phyloP scores from a whole-genome alignment of 2,329 filamentous ascomycete genomes.

The Alternaria angustiovoidea region DNA sequence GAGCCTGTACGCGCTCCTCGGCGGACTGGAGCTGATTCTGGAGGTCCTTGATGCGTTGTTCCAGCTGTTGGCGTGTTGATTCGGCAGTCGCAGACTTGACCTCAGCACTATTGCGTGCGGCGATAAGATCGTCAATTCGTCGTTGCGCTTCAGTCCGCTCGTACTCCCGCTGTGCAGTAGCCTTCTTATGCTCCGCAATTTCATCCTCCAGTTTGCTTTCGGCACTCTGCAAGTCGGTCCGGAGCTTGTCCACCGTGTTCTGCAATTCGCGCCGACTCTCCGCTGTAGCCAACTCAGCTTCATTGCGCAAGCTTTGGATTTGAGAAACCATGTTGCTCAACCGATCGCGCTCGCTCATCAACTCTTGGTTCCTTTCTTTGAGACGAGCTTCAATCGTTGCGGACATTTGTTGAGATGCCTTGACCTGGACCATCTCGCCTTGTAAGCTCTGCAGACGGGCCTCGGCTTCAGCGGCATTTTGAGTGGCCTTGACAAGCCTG shows the following conservation, averaged over 20 bases:
- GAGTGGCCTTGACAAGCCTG: slow-evolving; percentile 87
- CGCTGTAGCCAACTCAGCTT: slow-evolving; percentile 83
- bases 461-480: slow-evolving; percentile 88
- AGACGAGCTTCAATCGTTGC: slow-evolving; percentile 91
- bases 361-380: slow-evolving; percentile 83
- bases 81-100: slow-evolving; percentile 88
- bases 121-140: slow-evolving; percentile 88
- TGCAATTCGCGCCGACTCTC: slow-evolving; percentile 85
- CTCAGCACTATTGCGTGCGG: slow-evolving; percentile 78
- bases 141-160: slow-evolving; percentile 88
- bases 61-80: slow-evolving; percentile 87
- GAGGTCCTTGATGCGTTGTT: slow-evolving; percentile 86
- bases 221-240: slow-evolving; percentile 77
- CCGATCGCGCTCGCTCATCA: slow-evolving; percentile 83
- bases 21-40: slow-evolving; percentile 87
- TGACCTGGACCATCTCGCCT: slow-evolving; percentile 89
- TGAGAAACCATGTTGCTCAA: slow-evolving; percentile 84
- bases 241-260: slow-evolving; percentile 77
- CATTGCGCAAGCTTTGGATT: slow-evolving; percentile 88
- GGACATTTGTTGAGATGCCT: slow-evolving; percentile 93
- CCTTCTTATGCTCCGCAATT: slow-evolving; percentile 82
- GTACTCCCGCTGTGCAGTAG: slow-evolving; percentile 84
- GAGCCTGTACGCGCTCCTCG: slow-evolving; percentile 82
- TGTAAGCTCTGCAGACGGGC: slow-evolving; percentile 85
- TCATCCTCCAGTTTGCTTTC: slow-evolving; percentile 88